phyloP scores from a whole-genome alignment of 2,329 filamentous ascomycete genomes.

The Aureobasidium sp. region DNA sequence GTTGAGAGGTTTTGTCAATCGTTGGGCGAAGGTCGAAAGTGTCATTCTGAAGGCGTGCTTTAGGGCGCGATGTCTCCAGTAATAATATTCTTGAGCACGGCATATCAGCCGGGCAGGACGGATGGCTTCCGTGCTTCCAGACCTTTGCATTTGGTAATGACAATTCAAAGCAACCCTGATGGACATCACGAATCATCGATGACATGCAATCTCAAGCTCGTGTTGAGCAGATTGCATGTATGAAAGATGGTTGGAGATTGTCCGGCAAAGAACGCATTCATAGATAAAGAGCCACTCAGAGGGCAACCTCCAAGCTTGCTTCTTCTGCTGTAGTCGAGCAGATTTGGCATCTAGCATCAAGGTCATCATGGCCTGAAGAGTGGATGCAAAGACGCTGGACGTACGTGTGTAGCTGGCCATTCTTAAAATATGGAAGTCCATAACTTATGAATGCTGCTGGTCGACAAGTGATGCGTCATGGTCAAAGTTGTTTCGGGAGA shows the following conservation, averaged over 20 bases:
- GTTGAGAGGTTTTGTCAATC: background rate
- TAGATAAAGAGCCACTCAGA: background rate
- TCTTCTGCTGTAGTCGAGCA: too few relatives aligned
- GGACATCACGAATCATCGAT: background rate
- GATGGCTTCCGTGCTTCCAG: conserved; percentile 2
- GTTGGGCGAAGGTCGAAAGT: background rate
- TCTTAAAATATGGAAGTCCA: background rate
- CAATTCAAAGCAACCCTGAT: background rate
- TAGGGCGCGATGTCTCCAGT: background rate
- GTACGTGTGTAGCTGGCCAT: background rate
- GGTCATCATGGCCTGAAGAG: background rate
- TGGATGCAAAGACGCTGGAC: background rate
- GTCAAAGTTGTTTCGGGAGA: background rate
- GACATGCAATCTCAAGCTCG: background rate
- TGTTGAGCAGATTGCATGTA: background rate
- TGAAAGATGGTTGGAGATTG: background rate
- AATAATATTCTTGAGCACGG: background rate
- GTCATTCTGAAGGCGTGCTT: background rate
- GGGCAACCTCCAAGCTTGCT: too few relatives aligned
- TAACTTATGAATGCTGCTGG: background rate
- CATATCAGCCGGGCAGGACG: background rate
- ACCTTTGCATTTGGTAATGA: conserved; percentile 2
- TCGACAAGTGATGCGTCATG: background rate
- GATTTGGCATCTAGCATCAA: background rate
- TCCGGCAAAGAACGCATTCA: background rate